These are phyloP conservation scores for Aspergillus clavatus DNA, from an alignment of 2,329 filamentous ascomycete species.

Conservation along the genomic window DNA sequence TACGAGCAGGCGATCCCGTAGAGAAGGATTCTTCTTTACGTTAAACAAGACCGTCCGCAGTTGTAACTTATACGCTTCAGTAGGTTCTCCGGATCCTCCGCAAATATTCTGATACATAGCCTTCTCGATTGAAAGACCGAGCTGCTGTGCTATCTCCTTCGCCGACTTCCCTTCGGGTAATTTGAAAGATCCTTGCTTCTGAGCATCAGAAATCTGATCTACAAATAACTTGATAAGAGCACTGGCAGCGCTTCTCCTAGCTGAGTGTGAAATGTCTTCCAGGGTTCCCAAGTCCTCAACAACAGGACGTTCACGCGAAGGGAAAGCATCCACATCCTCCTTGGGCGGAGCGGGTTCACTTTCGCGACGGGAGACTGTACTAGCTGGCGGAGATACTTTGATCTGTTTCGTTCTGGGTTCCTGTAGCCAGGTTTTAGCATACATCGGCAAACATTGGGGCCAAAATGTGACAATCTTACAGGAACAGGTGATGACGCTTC, in stretches of 20 bases:
- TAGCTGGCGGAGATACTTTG: conserved; percentile 29
- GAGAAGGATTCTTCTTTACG: conserved; percentile 77
- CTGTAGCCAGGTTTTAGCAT: conserved; percentile 29
- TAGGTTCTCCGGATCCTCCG: conserved; percentile 48
- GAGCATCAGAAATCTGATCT: conserved; percentile 60
- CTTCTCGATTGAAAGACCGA: conserved; percentile 77
- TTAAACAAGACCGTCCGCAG: conserved; percentile 77
- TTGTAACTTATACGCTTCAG: conserved; percentile 56
- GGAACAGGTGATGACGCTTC: conserved; percentile 25
- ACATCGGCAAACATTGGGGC: not conserved
- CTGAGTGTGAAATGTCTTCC: conserved; percentile 54
- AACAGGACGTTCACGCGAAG: conserved; percentile 27
- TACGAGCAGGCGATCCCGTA: conserved; percentile 71
- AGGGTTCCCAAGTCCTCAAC: conserved; percentile 33
- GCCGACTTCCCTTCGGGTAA: conserved; percentile 60
- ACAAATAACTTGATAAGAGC: conserved; percentile 66
- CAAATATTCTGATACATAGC: conserved; percentile 53
- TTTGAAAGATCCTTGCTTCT: conserved; percentile 60
- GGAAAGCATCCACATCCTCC: conserved; percentile 25
- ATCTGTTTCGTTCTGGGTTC: conserved; percentile 41
- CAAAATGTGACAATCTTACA: conserved; percentile 20
- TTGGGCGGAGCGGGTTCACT: conserved; percentile 29
- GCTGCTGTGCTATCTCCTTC: conserved; percentile 61
- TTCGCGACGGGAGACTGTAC: conserved; percentile 18
- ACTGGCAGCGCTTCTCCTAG: conserved; percentile 64